Base-by-base conservation (phyloP, 2,329 filamentous ascomycete genomes). In the Colletotrichum musae region DNA sequence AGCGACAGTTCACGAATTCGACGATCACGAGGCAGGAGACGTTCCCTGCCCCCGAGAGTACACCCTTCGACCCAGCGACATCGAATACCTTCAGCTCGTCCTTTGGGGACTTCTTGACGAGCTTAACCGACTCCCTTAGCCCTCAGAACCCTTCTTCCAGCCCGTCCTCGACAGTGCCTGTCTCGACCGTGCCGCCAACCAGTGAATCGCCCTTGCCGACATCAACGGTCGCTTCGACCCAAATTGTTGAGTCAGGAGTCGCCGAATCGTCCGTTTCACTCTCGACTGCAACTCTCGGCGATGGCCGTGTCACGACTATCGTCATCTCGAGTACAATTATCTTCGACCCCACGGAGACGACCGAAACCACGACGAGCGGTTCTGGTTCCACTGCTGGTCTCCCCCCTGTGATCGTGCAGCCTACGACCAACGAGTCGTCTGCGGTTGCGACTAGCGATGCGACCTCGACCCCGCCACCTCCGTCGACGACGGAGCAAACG, bases 1-100 rank as follows among this genome's bases (percentile, higher is more conserved):
- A 86, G 79, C 83, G 87, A 63, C 80, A 86, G 68, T 80, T 84
- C 61, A 73, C 74, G 70, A 87, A 87, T 74, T 77, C 76, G 15
- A 84, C 83, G n/a, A 75, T 77, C 70, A 80, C 80, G 48, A 75
- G 76, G 59, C 63, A 73, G 32, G 73, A 72, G 18, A 68, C 73
- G 2, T 73, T 75, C 57, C 73, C 75, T n/a, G 74, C 75, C 43
- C 32, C 71, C 12, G 58, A 76, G 50, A 73, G 73, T 48, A 71
- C 75, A 47, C 72, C 75, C 4, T 73, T 73, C 2, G 64, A 70
- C 7, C 43, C 61, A 45, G 41, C 57, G 5, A 32, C 58, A 15
- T 63, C 64, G 18, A 24, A 6, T 10, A 16, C 45, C 16, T 24
- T 47, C 12, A 63, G 67, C 26, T 58, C 51, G 5, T 58, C 68